Conservation (phyloP, 1,284 basidiomycete species). For the Rhodotorula sp. region DNA sequence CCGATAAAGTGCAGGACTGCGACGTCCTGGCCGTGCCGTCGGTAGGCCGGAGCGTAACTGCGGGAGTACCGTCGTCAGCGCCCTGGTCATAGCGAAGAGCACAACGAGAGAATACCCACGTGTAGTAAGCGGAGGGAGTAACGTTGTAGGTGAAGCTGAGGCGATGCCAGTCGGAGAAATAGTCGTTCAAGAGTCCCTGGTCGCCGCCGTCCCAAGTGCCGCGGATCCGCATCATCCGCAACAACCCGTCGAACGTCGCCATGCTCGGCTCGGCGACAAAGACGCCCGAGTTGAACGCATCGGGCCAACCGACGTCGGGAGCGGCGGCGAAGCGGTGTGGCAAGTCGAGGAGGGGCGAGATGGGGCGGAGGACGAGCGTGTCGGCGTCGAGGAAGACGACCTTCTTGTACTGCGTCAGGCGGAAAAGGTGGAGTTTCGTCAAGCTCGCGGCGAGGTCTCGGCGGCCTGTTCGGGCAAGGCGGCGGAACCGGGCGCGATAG, state of each 20-base stretch:
- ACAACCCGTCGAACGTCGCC: slow-evolving; percentile 74
- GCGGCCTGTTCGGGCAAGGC: slow-evolving; percentile 62
- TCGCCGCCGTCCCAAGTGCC: slow-evolving; percentile 97
- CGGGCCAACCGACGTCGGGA: slow-evolving; percentile 97
- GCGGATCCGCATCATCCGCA: slow-evolving; percentile 64
- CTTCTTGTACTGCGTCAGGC: slow-evolving; percentile 80
- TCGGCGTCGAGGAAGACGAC: slow-evolving; percentile 96
- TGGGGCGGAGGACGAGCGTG: slow-evolving; percentile 78
- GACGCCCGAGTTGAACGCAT: slow-evolving; percentile 97
- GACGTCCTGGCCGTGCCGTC: slow-evolving; percentile 83
- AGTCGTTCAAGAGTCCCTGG: slow-evolving; percentile 94
- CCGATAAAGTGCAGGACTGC: slow-evolving; percentile 93
- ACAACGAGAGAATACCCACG: slow-evolving; percentile 57
- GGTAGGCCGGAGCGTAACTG: slow-evolving; percentile 92
- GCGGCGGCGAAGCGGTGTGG: slow-evolving; percentile 69
- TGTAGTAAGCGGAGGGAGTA: slow-evolving; percentile 95
- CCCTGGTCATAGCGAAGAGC: too few species aligned
- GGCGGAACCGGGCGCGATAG: background rate
- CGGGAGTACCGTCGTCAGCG: background rate
- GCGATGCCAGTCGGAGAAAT: slow-evolving; percentile 78
- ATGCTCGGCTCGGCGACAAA: slow-evolving; percentile 80
- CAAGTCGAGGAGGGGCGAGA: slow-evolving; percentile 81
- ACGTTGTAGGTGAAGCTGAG: slow-evolving; percentile 96
- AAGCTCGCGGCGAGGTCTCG: slow-evolving; percentile 86
- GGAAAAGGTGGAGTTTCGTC: slow-evolving; percentile 93